Conservation (phyloP, 768 basidiomycete genomes). For the Filobasidium floriforme region DNA sequence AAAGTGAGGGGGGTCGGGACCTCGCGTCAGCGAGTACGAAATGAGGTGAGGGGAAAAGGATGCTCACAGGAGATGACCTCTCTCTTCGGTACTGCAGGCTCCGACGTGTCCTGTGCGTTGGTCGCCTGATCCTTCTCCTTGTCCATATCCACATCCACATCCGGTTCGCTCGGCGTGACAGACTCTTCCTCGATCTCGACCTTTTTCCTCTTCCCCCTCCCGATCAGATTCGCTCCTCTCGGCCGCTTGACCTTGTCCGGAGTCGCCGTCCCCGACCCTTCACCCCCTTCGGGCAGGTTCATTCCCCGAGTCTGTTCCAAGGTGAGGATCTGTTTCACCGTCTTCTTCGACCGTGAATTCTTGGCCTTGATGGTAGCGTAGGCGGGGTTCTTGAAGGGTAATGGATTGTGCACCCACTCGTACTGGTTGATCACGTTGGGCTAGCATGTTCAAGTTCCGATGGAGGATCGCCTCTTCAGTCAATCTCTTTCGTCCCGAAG, state of each 20-base stretch:
- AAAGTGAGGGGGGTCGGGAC: not conserved
- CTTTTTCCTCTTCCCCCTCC: conserved; percentile 23
- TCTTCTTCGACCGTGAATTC: conserved; percentile 33
- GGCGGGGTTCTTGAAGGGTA: conserved; percentile 13
- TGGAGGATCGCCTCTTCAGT: not conserved
- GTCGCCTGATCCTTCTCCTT: conserved; percentile 8
- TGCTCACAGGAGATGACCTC: conserved; percentile 43
- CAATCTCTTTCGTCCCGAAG: not conserved
- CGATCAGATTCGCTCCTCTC: conserved; percentile 22
- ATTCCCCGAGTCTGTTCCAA: conserved; percentile 28
- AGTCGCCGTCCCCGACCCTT: conserved; percentile 8
- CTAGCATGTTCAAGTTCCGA: not conserved
- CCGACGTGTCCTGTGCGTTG: not conserved
- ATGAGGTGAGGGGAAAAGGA: not conserved
- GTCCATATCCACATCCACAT: conserved; percentile 21
- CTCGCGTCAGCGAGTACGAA: not conserved
- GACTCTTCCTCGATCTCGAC: not conserved
- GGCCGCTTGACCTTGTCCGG: conserved; percentile 16
- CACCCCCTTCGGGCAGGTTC: conserved; percentile 13
- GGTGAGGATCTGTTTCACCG: conserved; percentile 39
- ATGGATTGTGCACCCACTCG: conserved; percentile 11
- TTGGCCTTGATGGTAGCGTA: conserved; percentile 25
- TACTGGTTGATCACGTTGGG: conserved; percentile 5
- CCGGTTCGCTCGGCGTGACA: not conserved
- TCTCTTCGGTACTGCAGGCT: conserved; percentile 16